Percentiles rank a stretch among this genome's conserved stretches.
These are phyloP conservation scores for Suhomyces taliae DNA, from an alignment of 1,139 yeast species.

Conservation along the genomic window DNA sequence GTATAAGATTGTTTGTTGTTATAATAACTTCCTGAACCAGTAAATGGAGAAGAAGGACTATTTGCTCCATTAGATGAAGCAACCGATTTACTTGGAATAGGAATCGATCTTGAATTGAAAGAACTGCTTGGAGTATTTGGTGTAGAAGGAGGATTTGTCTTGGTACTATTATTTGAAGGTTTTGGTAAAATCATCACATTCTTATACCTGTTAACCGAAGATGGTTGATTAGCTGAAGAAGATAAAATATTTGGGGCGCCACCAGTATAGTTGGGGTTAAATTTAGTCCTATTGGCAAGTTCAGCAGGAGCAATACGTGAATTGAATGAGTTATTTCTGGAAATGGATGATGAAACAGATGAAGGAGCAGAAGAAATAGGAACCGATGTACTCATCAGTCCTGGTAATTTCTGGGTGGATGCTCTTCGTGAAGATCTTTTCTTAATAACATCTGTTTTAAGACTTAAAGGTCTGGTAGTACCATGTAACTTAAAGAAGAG, in stretches of 20 bases:
- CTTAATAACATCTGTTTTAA: conserved; percentile 57
- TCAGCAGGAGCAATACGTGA: conserved; percentile 11
- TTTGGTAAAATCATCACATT: conserved; percentile 47
- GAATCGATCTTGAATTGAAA: conserved; percentile 22
- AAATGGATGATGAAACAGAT: conserved; percentile 3
- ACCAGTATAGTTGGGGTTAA: conserved; percentile 13
- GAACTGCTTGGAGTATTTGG: conserved; percentile 14
- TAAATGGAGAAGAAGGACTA: conserved; percentile 26
- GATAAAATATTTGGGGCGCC: conserved; percentile 12
- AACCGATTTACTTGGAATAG: conserved; percentile 23
- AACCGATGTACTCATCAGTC: conserved; percentile 2
- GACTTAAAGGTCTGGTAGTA: conserved; percentile 55
- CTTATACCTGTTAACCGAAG: conserved; percentile 27
- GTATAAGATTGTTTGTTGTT: conserved; percentile 13
- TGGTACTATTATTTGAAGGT: conserved; percentile 21
- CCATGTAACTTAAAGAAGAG: conserved; percentile 58
- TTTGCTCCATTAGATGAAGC: conserved; percentile 13
- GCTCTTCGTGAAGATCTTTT: conserved; percentile 48
- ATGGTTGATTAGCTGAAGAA: conserved; percentile 6
- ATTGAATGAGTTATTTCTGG: conserved; percentile 8
- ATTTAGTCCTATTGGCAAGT: conserved; percentile 11
- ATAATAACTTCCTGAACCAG: conserved; percentile 15
- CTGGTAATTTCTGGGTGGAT: conserved; percentile 11
- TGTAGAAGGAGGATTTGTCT: conserved; percentile 13
- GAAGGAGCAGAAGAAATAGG: conserved; percentile 5